Evolutionary conservation across 768 basidiomycete species (phyloP).

Genomic region (Holtermannia corniformis): DNA sequence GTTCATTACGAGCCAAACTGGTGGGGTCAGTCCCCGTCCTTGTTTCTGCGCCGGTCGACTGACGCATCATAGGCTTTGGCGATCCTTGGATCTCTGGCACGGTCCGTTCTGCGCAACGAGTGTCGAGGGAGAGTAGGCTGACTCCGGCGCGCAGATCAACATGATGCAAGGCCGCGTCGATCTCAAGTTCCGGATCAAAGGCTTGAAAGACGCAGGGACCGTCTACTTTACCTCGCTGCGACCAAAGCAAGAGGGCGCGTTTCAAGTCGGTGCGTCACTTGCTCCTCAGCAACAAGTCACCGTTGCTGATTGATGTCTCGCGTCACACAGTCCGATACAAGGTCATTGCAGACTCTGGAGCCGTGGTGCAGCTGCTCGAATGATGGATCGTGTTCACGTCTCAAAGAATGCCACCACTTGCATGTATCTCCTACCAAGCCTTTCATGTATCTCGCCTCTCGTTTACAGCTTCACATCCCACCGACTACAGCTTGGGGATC

Average conservation of each 20-base stretch:
- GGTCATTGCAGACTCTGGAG: slow-evolving; percentile 35
- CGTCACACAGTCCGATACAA: slow-evolving; percentile 35
- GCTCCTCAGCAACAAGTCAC: neutral
- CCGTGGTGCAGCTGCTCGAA: slow-evolving; percentile 10
- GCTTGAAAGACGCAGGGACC: slow-evolving; percentile 32
- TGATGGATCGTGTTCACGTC: no score
- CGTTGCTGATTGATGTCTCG: neutral
- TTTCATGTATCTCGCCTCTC: neutral
- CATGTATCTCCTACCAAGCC: neutral
- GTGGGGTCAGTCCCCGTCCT: slow-evolving; percentile 29
- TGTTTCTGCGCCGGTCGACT: neutral
- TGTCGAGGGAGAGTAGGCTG: neutral
- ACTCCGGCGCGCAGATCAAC: slow-evolving; percentile 21
- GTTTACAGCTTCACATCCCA: neutral
- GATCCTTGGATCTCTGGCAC: slow-evolving; percentile 40
- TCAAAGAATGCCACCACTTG: neutral
- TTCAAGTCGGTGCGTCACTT: slow-evolving; percentile 37
- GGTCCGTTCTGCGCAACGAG: slow-evolving; percentile 8
- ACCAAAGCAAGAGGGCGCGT: slow-evolving; percentile 31
- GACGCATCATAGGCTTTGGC: slow-evolving; percentile 23
- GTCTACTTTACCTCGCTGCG: slow-evolving; percentile 40
- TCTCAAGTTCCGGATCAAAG: slow-evolving; percentile 32
- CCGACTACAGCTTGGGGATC: slow-evolving; percentile 14
- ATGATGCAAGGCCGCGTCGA: slow-evolving; percentile 40
- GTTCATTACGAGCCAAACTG: slow-evolving; percentile 29